phyloP scores from a whole-genome alignment of 139 green algal genomes.

The Pleodorina starrii region DNA sequence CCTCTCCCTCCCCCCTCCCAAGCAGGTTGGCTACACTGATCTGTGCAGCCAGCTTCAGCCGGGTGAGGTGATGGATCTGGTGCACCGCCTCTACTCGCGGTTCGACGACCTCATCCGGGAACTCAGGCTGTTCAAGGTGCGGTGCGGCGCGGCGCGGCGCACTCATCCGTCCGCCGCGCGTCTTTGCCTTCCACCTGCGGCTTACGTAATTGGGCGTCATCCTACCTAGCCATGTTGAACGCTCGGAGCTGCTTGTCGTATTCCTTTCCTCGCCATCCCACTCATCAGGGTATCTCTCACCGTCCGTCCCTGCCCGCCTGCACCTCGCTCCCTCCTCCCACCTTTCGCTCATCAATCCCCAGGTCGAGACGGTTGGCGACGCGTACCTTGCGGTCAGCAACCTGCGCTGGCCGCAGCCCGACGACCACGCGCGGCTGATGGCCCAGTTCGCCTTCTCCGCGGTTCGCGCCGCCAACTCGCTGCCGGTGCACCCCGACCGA shows the following conservation, averaged over 20 bases:
- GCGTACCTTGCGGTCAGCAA: slow-evolving; percentile 38
- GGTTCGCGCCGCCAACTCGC: not conserved
- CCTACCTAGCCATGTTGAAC: too few species aligned
- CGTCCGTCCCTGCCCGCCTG: too few species aligned
- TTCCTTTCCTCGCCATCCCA: too few species aligned
- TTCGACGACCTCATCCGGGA: slow-evolving; percentile 15
- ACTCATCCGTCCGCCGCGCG: too few species aligned
- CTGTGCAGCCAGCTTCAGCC: slow-evolving; percentile 45
- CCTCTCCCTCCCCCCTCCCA: not conserved
- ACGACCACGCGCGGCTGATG: slow-evolving; percentile 32
- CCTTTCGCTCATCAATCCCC: not conserved
- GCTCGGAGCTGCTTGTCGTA: too few species aligned
- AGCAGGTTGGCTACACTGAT: slow-evolving; percentile 47
- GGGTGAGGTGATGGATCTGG: slow-evolving; percentile 45
- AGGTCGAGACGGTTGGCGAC: slow-evolving; percentile 43
- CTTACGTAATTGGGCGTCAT: too few species aligned
- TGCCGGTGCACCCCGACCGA: slow-evolving; percentile 22
- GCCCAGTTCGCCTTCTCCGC: slow-evolving; percentile 35
- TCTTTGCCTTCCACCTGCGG: too few species aligned
- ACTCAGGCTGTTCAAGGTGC: slow-evolving; percentile 36
- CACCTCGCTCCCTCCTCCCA: too few species aligned
- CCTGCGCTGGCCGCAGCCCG: slow-evolving; percentile 43
- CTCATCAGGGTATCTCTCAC: too few species aligned
- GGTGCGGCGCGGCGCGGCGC: not conserved
- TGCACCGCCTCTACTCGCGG: slow-evolving; percentile 47